Base-by-base conservation (phyloP, 2,329 filamentous ascomycete species). In the Colletotrichum coccodes region DNA sequence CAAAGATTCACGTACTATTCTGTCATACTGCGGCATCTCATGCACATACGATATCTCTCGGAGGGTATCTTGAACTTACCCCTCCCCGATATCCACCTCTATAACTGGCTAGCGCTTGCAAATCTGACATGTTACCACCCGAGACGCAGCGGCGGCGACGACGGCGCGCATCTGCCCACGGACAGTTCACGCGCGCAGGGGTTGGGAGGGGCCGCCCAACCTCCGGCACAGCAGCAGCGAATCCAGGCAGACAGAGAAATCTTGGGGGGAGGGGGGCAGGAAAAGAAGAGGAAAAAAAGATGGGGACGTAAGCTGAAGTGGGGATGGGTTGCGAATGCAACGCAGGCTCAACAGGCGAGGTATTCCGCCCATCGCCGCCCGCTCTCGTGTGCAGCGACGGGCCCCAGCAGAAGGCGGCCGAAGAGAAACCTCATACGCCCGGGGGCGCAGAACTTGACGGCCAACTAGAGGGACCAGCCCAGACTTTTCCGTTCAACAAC, bases 91-190 rank as follows among this genome's bases (percentile, higher is more conserved):
- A 23, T 26, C 59, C 52, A 54, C 52, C 7, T 18, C 12, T 40
- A 11, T 21, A 21, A 54, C 3, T 26, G 28, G 30, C 60, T 68
- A 53, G 65, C 60, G 65, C 38, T 47, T 64, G 65, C 23, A 34
- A 58, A 68, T 68, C 65, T 68, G 65, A 68, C 65, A 68, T 60
- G 50, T 47, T 64, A 68, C 60, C 62, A 42, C 60, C 65, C 65
- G 65, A 64, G 53, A 56, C 61, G 65, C 60, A 30, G 60, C 42
- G 60, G 54, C 60, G 64, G 59, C 64, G 64, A 52, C 60, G 64
- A 52, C 60, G 59, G 52, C 50, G 49, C 50, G 59, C 47, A 47
- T 60, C 42, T 65, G 61, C 65, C 65, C 65, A 68, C 61, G 58
- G 65, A 68, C 64, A 53, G 18, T 60, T 23, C 36, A 58, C 60